Percentiles rank a stretch among this genome's conserved stretches.
Evolutionary conservation across 1,139 yeast species (phyloP).

Genomic region (Nakaseomyces kungkrabaensis): DNA sequence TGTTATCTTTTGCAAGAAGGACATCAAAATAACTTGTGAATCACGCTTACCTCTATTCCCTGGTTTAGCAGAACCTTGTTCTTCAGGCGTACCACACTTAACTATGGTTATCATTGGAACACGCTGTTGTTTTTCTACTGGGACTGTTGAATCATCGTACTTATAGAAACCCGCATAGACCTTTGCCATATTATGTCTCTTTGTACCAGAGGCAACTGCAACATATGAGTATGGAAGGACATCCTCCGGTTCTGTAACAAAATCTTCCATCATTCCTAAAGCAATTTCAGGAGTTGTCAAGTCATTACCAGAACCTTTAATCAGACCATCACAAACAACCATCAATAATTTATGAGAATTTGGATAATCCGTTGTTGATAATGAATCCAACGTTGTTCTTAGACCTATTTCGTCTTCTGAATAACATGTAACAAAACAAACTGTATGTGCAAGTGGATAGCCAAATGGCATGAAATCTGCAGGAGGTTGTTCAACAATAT

Average conservation of each 20-base stretch:
- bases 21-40: slow-evolving; percentile 89
- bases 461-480: slow-evolving; percentile 79
- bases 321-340: slow-evolving; percentile 84
- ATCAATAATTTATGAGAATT: slow-evolving; percentile 82
- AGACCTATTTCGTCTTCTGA: slow-evolving; percentile 85
- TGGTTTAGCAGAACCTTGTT: slow-evolving; percentile 70
- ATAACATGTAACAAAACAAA: slow-evolving; percentile 84
- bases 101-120: slow-evolving; percentile 77
- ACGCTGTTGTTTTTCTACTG: slow-evolving; percentile 75
- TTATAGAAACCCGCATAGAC: slow-evolving; percentile 85
- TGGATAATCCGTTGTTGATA: slow-evolving; percentile 89
- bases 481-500: slow-evolving; percentile 80
- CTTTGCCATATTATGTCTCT: slow-evolving; percentile 97
- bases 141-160: slow-evolving; percentile 64
- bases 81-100: slow-evolving; percentile 89
- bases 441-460: slow-evolving; percentile 76
- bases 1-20: slow-evolving; percentile 80
- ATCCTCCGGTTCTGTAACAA: slow-evolving; percentile 57
- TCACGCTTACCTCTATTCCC: slow-evolving; percentile 99
- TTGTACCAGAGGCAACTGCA: slow-evolving; percentile 86
- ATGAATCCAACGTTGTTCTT: slow-evolving; percentile 79
- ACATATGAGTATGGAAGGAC: slow-evolving; percentile 79
- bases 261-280: slow-evolving; percentile 79
- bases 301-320: slow-evolving; percentile 89
- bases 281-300: slow-evolving; percentile 81